Conservation (phyloP, 441 rosid species). For the Breynia disticha region DNA sequence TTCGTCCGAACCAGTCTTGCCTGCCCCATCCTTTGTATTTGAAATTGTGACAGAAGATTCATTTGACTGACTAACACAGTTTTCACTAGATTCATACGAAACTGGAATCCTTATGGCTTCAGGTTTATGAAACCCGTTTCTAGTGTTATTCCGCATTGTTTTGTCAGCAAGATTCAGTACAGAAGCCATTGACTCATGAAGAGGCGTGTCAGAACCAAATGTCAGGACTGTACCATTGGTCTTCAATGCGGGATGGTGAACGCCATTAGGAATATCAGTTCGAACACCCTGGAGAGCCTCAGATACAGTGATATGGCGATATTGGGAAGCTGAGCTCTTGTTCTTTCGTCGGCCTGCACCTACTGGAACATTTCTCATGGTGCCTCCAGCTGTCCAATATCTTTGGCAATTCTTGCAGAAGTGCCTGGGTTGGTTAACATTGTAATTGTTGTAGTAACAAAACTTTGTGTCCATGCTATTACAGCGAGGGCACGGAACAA, state of each 20-base stretch:
- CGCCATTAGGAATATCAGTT: conserved; percentile 42
- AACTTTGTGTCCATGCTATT: conserved; percentile 61
- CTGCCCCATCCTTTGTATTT: conserved; percentile 24
- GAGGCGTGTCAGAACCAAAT: conserved; percentile 60
- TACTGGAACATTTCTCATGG: conserved; percentile 69
- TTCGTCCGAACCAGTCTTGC: conserved; percentile 30
- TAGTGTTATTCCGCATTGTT: conserved; percentile 31
- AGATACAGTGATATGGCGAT: conserved; percentile 31
- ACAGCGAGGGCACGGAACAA: conserved; percentile 63
- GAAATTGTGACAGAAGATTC: conserved; percentile 29
- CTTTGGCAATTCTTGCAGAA: conserved; percentile 76
- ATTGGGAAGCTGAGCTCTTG: conserved; percentile 42
- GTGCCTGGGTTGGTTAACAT: conserved; percentile 64
- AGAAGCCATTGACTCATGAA: conserved; percentile 80
- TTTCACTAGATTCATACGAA: conserved; percentile 22
- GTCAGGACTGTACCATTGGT: conserved; percentile 60
- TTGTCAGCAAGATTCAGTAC: conserved; percentile 64
- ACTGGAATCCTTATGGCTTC: conserved; percentile 29
- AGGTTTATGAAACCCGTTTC: conserved; percentile 50
- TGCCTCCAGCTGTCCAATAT: conserved; percentile 75
- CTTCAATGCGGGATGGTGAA: conserved; percentile 42
- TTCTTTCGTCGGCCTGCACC: conserved; percentile 67
- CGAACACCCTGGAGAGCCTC: conserved; percentile 44
- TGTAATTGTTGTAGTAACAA: conserved; percentile 65
- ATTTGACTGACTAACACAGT: conserved; percentile 22